Percentiles rank a stretch among this genome's conserved stretches.
phyloP scores from a whole-genome alignment of 2,329 filamentous ascomycete genomes.

The Phialophora expanda region DNA sequence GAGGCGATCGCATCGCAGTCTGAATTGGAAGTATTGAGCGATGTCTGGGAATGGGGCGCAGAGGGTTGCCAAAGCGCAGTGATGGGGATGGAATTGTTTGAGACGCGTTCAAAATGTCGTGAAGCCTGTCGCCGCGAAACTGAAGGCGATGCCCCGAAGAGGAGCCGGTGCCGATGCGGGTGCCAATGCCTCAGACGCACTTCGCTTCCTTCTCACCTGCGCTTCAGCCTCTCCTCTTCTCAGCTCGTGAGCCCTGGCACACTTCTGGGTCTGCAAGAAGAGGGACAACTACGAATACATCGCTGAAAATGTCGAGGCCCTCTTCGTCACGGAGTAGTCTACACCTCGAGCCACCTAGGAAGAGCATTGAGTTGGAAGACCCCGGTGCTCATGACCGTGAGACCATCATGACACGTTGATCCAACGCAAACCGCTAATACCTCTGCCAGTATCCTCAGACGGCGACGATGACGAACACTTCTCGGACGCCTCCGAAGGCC shows the following conservation, averaged over 20 bases:
- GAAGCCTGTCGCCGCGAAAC: not conserved
- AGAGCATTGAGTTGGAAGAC: conserved; percentile 62
- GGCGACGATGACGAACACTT: conserved; percentile 68
- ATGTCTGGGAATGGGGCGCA: not conserved
- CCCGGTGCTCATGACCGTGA: conserved; percentile 59
- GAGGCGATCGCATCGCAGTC: conserved; percentile 23
- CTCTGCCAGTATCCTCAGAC: conserved; percentile 51
- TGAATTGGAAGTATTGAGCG: not conserved
- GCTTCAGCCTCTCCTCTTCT: not conserved
- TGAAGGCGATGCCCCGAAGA: not conserved
- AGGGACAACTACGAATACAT: conserved; percentile 11
- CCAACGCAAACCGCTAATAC: conserved; percentile 27
- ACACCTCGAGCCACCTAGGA: conserved; percentile 59
- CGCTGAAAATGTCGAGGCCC: conserved; percentile 34
- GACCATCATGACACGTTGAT: conserved; percentile 8
- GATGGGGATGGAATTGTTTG: conserved; percentile 39
- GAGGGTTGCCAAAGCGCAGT: conserved; percentile 1
- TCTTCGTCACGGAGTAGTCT: conserved; percentile 41
- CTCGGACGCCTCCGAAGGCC: conserved; percentile 68
- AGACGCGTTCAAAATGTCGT: conserved; percentile 39
- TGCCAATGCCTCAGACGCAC: conserved; percentile 5
- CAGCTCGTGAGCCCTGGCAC: not conserved
- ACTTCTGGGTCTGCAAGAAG: not conserved
- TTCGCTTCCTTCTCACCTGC: not conserved
- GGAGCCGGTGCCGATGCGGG: not conserved